Conservation (phyloP, 139 green algal species). For the Auxenochlorella pyrenoidosa region DNA sequence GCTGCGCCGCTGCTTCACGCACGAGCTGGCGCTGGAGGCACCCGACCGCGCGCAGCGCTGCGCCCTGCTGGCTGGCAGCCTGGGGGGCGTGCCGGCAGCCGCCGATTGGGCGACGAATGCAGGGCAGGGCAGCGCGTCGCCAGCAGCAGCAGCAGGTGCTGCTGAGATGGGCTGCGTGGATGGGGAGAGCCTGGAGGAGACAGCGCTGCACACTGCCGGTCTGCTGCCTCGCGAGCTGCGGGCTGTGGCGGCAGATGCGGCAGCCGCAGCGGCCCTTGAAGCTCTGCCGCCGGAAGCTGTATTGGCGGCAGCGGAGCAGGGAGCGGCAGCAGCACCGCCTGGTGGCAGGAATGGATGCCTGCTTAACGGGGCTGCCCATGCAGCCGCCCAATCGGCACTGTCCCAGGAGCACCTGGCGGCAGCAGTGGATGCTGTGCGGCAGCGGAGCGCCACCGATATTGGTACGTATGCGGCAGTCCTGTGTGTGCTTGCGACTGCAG, state of each 20-base stretch:
- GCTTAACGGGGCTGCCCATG: not conserved
- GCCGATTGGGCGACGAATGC: not conserved
- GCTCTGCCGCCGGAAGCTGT: slow-evolving; percentile 22
- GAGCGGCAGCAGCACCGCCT: not conserved
- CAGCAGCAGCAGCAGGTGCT: not conserved
- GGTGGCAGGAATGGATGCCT: not conserved
- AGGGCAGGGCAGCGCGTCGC: not conserved
- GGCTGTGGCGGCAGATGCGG: slow-evolving; percentile 78
- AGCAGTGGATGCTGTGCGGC: slow-evolving; percentile 65
- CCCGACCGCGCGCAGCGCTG: slow-evolving; percentile 49
- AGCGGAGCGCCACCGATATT: slow-evolving; percentile 75
- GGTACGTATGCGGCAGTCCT: not conserved
- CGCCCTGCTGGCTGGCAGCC: slow-evolving; percentile 44
- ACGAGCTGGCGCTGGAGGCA: slow-evolving; percentile 71
- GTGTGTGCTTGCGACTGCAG: no score
- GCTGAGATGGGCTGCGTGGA: not conserved
- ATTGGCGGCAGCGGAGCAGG: not conserved
- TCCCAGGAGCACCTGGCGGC: slow-evolving; percentile 46
- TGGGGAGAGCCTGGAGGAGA: not conserved
- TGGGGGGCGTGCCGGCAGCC: slow-evolving; percentile 52
- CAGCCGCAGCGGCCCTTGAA: slow-evolving; percentile 32
- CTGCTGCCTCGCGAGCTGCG: slow-evolving; percentile 78
- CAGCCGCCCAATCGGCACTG: not conserved
- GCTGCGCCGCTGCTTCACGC: slow-evolving; percentile 86
- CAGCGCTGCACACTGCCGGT: slow-evolving; percentile 72